These are phyloP conservation scores for Cucurbita maxima DNA, from an alignment of 306 rosid genomes.

Conservation along the genomic window DNA sequence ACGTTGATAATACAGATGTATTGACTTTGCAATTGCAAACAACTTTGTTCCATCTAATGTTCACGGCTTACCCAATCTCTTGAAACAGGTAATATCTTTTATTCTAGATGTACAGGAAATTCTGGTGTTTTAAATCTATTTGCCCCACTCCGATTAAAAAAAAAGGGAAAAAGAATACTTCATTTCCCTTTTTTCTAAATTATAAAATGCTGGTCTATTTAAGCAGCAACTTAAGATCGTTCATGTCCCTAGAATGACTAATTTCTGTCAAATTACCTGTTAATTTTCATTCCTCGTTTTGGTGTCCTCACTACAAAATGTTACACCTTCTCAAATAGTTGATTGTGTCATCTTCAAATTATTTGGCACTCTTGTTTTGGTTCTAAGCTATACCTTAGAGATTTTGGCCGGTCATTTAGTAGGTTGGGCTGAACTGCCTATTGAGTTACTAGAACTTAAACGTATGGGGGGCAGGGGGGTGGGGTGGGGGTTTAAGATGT, in stretches of 20 bases:
- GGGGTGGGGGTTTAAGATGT: not conserved
- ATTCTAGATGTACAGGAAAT: not conserved
- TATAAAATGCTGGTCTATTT: not conserved
- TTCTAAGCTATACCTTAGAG: not conserved
- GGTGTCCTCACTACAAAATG: not conserved
- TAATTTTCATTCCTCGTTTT: not conserved
- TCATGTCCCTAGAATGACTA: not conserved
- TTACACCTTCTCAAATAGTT: not conserved
- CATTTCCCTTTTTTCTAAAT: not conserved
- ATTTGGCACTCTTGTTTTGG: not conserved
- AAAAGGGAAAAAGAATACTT: not conserved
- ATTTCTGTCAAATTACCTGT: not conserved
- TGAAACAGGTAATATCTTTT: constrained; percentile 51
- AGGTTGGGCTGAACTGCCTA: not conserved
- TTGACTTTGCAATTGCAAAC: constrained; percentile 60
- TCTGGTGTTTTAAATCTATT: not conserved
- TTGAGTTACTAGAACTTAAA: not conserved
- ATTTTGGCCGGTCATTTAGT: not conserved
- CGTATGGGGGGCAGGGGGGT: not conserved
- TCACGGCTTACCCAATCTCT: constrained; percentile 27
- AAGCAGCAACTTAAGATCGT: not conserved
- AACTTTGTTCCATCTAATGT: constrained; percentile 27
- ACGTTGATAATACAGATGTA: constrained; percentile 41
- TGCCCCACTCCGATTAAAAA: no score
- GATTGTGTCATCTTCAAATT: not conserved